These are phyloP conservation scores for Chenopodium album DNA, from an alignment of 148 eudicot species.

Conservation along the genomic window DNA sequence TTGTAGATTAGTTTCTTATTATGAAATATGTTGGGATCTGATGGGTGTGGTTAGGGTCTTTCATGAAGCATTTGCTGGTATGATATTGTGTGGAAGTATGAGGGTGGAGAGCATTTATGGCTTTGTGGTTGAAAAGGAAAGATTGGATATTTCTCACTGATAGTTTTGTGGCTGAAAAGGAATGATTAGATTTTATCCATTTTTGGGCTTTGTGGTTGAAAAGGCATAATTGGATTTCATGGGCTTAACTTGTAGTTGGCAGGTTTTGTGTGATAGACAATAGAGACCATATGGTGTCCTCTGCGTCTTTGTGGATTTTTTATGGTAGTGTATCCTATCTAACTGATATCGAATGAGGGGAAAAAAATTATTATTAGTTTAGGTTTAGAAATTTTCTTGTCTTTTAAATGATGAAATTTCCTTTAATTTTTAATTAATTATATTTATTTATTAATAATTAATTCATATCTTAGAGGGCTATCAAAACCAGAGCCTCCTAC, in stretches of 20 bases:
- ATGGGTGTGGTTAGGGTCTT: neutral
- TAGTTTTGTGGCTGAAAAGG: no score
- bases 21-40: neutral
- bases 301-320: neutral
- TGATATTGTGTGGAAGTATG: neutral
- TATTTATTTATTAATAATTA: no score
- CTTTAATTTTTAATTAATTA: no score
- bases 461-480: neutral
- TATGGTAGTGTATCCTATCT: neutral
- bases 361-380: no score
- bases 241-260: neutral
- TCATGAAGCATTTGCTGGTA: neutral
- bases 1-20: neutral
- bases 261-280: neutral
- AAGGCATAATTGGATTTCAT: neutral
- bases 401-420: neutral
- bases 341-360: neutral
- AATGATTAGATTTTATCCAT: neutral
- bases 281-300: neutral
- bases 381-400: neutral
- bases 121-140: neutral
- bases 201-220: neutral
- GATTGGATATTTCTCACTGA: no score
- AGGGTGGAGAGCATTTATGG: neutral
- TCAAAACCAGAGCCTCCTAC: neutral